These are phyloP conservation scores for Penicillium sp. DNA, from an alignment of 2,329 filamentous ascomycete species.

Conservation along the genomic window DNA sequence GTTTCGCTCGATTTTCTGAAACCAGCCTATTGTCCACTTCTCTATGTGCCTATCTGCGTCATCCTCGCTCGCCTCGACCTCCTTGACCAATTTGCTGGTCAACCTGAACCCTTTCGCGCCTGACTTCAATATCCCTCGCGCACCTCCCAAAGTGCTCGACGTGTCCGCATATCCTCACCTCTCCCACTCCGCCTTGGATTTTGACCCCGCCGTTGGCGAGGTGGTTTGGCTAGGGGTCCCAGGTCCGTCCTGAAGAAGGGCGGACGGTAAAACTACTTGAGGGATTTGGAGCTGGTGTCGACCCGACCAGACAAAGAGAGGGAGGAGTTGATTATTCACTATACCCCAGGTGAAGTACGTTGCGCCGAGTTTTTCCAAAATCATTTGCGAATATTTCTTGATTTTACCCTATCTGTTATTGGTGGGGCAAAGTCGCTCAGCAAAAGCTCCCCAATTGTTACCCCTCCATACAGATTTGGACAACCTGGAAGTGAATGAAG, in stretches of 20 bases:
- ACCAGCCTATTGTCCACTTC: conserved; percentile 19
- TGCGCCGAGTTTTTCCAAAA: background rate
- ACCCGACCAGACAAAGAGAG: conserved; percentile 12
- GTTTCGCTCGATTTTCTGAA: background rate
- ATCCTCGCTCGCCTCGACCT: conserved; percentile 31
- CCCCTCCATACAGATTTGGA: conserved; percentile 22
- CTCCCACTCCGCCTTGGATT: conserved; percentile 23
- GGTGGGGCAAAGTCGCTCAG: conserved; percentile 21
- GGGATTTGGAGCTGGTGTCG: conserved; percentile 20
- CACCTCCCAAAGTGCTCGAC: conserved; percentile 19
- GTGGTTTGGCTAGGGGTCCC: conserved; percentile 53
- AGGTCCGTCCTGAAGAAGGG: conserved; percentile 57
- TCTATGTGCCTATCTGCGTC: conserved; percentile 44
- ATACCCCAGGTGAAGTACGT: conserved; percentile 23
- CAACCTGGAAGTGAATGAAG: conserved; percentile 8
- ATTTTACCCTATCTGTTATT: conserved; percentile 12
- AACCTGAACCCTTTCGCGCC: conserved; percentile 21
- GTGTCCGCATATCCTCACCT: conserved; percentile 18
- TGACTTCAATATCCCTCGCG: conserved; percentile 17
- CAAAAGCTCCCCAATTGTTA: conserved; percentile 18
- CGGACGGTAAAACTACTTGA: conserved; percentile 53
- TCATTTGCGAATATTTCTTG: conserved; percentile 2
- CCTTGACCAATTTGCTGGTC: conserved; percentile 34
- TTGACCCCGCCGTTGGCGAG: conserved; percentile 32
- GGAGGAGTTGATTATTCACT: conserved; percentile 10